Percentiles rank a stretch among this genome's conserved stretches.
Evolutionary conservation across 805 yeast genomes (phyloP).

Genomic region (Wickerhamia fluorescens): DNA sequence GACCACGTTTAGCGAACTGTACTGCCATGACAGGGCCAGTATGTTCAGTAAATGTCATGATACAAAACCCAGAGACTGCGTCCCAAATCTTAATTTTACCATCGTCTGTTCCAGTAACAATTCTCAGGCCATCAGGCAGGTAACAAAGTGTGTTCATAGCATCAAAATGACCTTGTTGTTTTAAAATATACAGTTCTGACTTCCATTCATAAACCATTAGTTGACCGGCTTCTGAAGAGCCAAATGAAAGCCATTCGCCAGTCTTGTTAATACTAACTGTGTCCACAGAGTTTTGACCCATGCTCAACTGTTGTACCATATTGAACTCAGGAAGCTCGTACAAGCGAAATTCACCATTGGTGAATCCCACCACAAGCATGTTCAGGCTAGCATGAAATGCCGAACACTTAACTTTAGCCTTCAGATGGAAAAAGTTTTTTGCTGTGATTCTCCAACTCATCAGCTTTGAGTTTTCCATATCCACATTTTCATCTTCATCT

Average conservation of each 20-base stretch:
- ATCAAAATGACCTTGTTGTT: constrained; percentile 97
- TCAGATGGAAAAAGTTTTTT: constrained; percentile 68
- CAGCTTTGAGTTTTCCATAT: constrained; percentile 26
- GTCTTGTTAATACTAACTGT: constrained; percentile 70
- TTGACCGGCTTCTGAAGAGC: constrained; percentile 88
- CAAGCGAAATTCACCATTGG: constrained; percentile 82
- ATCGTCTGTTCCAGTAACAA: constrained; percentile 93
- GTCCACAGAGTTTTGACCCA: constrained; percentile 87
- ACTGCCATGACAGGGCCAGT: constrained; percentile 83
- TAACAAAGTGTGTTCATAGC: constrained; percentile 76
- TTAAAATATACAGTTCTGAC: constrained; percentile 87
- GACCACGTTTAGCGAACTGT: constrained; percentile 82
- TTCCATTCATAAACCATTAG: constrained; percentile 97
- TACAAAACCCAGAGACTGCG: constrained; percentile 82
- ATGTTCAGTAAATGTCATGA: constrained; percentile 89
- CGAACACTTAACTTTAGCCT: constrained; percentile 69
- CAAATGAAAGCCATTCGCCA: constrained; percentile 98
- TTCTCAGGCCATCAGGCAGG: constrained; percentile 89
- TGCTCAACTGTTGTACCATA: constrained; percentile 75
- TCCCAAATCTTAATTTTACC: constrained; percentile 98
- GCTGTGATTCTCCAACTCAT: constrained; percentile 78
- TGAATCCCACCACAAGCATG: constrained; percentile 80
- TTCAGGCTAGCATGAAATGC: constrained; percentile 72
- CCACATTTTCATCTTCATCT: constrained; percentile 30
- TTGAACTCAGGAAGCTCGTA: constrained; percentile 81